A percentile compares a stretch with the other conserved stretches of the same genome.
Evolutionary conservation across 129 eudicot genomes (phyloP).

Genomic region (Flaveria sonorensis): DNA sequence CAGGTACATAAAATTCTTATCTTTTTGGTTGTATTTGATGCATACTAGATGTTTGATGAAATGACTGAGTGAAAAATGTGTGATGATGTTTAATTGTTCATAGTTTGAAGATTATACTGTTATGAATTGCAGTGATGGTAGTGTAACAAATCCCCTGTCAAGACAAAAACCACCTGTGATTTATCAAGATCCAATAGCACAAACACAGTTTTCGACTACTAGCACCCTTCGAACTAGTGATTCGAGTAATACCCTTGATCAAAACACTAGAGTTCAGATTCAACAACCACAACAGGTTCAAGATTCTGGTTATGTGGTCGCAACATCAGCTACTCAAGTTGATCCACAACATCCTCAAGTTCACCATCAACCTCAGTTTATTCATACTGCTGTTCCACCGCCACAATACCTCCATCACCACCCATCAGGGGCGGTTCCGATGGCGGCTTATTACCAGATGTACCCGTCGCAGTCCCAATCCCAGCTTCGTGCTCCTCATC

Average conservation of each 20-base stretch:
- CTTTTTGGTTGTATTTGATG: slow-evolving; percentile 3
- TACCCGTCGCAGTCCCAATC: slow-evolving; percentile 63
- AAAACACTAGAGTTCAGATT: slow-evolving; percentile 44
- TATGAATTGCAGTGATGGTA: slow-evolving; percentile 66
- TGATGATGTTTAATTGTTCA: slow-evolving; percentile 10
- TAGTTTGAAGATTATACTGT: slow-evolving; percentile 16
- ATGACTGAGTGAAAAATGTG: slow-evolving; percentile 5
- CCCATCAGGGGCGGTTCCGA: slow-evolving; percentile 56
- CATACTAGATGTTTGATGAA: slow-evolving; percentile 28
- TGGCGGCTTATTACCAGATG: slow-evolving; percentile 57
- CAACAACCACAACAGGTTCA: slow-evolving; percentile 50
- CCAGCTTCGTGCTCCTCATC: slow-evolving; percentile 49
- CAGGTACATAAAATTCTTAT: slow-evolving; percentile 42
- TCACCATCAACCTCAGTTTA: slow-evolving; percentile 65
- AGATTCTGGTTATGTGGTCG: slow-evolving; percentile 50
- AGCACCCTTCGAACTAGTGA: neutral
- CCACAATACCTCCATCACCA: slow-evolving; percentile 58
- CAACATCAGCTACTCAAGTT: slow-evolving; percentile 35
- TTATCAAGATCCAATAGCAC: slow-evolving; percentile 55
- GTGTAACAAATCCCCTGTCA: slow-evolving; percentile 53
- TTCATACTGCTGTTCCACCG: slow-evolving; percentile 51
- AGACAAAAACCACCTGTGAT: slow-evolving; percentile 46
- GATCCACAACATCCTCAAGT: slow-evolving; percentile 58
- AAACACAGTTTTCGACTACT: slow-evolving; percentile 30
- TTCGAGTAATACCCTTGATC: slow-evolving; percentile 34